phyloP scores from a whole-genome alignment of 1,284 basidiomycete species.

The Phaffia rhodozyma region DNA sequence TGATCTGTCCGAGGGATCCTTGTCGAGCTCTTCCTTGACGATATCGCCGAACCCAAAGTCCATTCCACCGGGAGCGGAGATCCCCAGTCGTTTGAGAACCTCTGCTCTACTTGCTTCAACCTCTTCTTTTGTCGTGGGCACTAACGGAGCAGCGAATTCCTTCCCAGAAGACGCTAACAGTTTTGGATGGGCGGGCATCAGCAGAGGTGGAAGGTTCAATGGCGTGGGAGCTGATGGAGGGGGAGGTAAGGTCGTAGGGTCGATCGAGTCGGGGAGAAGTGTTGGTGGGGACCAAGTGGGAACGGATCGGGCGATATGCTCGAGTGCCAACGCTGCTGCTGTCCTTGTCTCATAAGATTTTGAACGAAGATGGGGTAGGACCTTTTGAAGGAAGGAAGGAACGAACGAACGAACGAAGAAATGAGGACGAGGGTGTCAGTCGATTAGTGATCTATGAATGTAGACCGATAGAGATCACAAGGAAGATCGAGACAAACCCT shows the following conservation, averaged over 20 bases:
- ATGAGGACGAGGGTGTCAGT: neutral
- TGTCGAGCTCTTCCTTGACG: constrained; percentile 14
- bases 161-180: constrained; percentile 15
- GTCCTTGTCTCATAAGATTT: constrained; percentile 33
- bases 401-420: neutral
- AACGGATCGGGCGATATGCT: constrained; percentile 28
- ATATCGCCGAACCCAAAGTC: constrained; percentile 12
- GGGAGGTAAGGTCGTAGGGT: constrained; percentile 16
- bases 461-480: neutral
- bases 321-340: constrained; percentile 33
- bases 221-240: neutral
- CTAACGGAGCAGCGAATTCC: constrained; percentile 4
- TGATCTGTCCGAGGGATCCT: neutral
- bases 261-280: constrained; percentile 1
- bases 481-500: constrained; percentile 2
- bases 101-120: constrained; percentile 12
- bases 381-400: constrained; percentile 24
- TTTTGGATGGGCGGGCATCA: constrained; percentile 14
- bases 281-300: constrained; percentile 23
- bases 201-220: constrained; percentile 16
- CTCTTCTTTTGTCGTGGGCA: constrained; percentile 12
- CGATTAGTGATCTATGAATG: neutral
- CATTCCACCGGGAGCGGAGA: constrained; percentile 8
- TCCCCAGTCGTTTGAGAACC: constrained; percentile 14
- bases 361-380: constrained; percentile 32